Conservation (phyloP, 2,329 filamentous ascomycete species). For the Phyllachora maydis region DNA sequence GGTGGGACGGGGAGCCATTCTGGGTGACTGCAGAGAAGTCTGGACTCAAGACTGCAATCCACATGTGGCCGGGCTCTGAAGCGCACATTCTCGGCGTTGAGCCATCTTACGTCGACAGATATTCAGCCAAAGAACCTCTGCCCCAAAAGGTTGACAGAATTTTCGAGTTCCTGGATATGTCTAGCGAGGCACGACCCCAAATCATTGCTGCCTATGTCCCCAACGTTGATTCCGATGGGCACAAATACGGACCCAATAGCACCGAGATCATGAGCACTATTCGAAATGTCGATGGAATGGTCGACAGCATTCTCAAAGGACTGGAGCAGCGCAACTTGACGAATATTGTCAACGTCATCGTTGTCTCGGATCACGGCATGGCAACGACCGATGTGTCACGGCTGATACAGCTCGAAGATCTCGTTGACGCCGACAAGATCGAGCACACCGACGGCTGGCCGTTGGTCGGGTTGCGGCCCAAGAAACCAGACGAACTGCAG, state of each 20-base stretch:
- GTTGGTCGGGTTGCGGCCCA: constrained; percentile 69
- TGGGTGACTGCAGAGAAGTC: constrained; percentile 85
- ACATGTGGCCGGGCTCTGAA: constrained; percentile 98
- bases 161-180: constrained; percentile 66
- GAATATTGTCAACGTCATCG: constrained; percentile 72
- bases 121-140: constrained; percentile 57
- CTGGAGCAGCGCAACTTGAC: constrained; percentile 70
- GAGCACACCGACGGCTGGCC: constrained; percentile 90
- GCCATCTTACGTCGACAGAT: constrained; percentile 68
- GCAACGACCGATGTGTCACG: constrained; percentile 69
- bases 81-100: constrained; percentile 59
- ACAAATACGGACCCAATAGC: constrained; percentile 82
- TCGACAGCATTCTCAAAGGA: constrained; percentile 55
- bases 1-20: constrained; percentile 88
- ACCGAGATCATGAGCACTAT: constrained; percentile 76
- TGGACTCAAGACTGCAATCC: constrained; percentile 59
- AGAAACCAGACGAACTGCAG: constrained; percentile 43
- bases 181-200: constrained; percentile 64
- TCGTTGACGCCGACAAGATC: constrained; percentile 59
- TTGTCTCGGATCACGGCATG: constrained; percentile 99
- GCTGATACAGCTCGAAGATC: constrained; percentile 74
- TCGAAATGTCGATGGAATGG: constrained; percentile 58
- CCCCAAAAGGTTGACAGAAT: constrained; percentile 59
- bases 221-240: constrained; percentile 72
- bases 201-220: constrained; percentile 90